Evolutionary conservation across 202 grass and related monocot genomes (phyloP).

Genomic region (Carex arenaria): DNA sequence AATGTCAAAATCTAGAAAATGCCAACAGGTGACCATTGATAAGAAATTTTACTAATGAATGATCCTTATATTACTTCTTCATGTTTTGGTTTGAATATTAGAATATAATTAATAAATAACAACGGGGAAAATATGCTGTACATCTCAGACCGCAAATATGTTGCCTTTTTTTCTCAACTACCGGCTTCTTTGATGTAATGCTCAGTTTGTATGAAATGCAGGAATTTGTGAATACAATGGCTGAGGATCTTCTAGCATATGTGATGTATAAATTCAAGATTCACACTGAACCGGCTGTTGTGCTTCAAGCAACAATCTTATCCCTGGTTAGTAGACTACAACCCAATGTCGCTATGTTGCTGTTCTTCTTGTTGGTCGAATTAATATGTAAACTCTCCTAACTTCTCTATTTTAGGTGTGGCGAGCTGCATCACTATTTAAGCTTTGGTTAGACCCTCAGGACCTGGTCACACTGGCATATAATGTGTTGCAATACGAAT

Average conservation of each 20-base stretch:
- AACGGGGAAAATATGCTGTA: background rate
- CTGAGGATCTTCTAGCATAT: slow-evolving; percentile 58
- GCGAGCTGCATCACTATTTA: slow-evolving; percentile 68
- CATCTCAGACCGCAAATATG: background rate
- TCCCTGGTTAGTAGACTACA: slow-evolving; percentile 58
- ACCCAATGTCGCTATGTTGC: background rate
- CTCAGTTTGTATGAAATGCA: slow-evolving; percentile 24
- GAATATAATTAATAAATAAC: background rate
- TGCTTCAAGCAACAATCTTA: slow-evolving; percentile 73
- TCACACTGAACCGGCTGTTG: slow-evolving; percentile 40
- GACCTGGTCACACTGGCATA: slow-evolving; percentile 57
- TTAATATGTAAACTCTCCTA: background rate
- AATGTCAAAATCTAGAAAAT: background rate
- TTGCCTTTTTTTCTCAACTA: background rate
- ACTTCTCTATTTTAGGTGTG: slow-evolving; percentile 21
- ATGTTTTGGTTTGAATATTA: background rate
- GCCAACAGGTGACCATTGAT: background rate
- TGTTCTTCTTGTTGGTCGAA: background rate
- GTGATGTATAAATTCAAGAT: slow-evolving; percentile 80
- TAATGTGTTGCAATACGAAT: slow-evolving; percentile 53
- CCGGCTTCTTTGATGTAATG: background rate
- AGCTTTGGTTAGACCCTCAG: slow-evolving; percentile 52
- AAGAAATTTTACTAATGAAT: background rate
- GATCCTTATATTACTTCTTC: slow-evolving; percentile 8
- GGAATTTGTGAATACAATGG: slow-evolving; percentile 51